phyloP scores from a whole-genome alignment of 2,329 filamentous ascomycete genomes.

The Talaromyces sp. region DNA sequence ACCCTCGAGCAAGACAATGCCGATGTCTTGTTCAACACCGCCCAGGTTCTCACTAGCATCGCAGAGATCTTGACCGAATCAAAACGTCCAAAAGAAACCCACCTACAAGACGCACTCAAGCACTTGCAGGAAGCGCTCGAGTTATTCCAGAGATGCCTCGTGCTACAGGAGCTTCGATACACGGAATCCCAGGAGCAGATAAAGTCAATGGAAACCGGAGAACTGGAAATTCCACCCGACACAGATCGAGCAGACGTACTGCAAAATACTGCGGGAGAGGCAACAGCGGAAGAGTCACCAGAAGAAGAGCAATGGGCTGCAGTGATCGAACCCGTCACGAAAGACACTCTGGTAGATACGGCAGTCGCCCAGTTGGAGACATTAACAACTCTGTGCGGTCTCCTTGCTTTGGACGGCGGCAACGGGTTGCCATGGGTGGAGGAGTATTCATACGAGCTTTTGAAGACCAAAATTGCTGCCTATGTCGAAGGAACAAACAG shows the following conservation, averaged over 20 bases:
- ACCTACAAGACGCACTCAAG: constrained; percentile 44
- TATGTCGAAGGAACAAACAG: constrained; percentile 44
- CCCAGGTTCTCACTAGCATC: constrained; percentile 62
- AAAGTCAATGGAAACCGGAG: constrained; percentile 29
- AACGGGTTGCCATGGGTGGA: constrained; percentile 53
- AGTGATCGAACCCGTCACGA: constrained; percentile 62
- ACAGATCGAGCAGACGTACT: constrained; percentile 10
- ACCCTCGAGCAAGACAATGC: constrained; percentile 57
- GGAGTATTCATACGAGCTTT: constrained; percentile 49
- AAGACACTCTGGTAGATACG: constrained; percentile 62
- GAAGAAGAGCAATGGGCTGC: constrained; percentile 58
- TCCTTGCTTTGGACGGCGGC: constrained; percentile 38
- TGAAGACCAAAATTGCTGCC: constrained; percentile 49
- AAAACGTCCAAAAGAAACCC: constrained; percentile 39
- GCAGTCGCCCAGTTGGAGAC: constrained; percentile 58
- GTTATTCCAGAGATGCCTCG: constrained; percentile 53
- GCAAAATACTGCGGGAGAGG: constrained; percentile 6
- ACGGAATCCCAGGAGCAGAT: constrained; percentile 42
- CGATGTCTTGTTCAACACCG: constrained; percentile 67
- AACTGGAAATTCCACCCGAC: constrained; percentile 13
- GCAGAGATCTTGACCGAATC: constrained; percentile 56
- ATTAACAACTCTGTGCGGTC: constrained; percentile 47
- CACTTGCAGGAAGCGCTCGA: constrained; percentile 58
- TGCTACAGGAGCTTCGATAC: constrained; percentile 47
- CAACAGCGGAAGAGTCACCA: constrained; percentile 22